These are phyloP conservation scores for Suillus cothurnatus DNA, from an alignment of 768 basidiomycete genomes.

Conservation along the genomic window DNA sequence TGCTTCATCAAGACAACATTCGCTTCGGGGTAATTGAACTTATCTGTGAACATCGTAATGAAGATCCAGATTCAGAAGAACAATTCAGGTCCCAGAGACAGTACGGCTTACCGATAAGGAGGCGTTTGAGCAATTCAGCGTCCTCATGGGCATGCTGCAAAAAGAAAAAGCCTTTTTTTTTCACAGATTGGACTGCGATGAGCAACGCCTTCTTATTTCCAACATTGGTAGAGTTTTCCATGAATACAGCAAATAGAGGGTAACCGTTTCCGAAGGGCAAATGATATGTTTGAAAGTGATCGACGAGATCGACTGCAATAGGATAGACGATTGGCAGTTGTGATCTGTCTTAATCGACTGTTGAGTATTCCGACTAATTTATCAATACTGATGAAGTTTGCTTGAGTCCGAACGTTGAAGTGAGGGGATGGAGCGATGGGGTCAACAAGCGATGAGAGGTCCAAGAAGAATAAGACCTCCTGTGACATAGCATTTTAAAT, in stretches of 20 bases:
- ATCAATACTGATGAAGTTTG: background rate
- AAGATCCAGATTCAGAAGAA: background rate
- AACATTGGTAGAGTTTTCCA: slow-evolving; percentile 2
- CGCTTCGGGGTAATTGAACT: slow-evolving; percentile 39
- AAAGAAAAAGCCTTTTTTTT: background rate
- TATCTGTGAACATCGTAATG: slow-evolving; percentile 25
- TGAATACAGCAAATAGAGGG: background rate
- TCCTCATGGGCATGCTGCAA: slow-evolving; percentile 21
- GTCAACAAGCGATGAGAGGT: background rate
- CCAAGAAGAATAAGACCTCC: background rate
- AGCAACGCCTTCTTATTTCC: slow-evolving; percentile 25
- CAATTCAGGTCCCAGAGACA: background rate
- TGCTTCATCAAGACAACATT: slow-evolving; percentile 51
- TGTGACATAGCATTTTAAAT: background rate
- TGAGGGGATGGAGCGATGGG: background rate
- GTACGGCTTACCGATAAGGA: slow-evolving; percentile 26
- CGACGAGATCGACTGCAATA: background rate
- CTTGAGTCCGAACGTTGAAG: background rate
- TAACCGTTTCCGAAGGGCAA: background rate
- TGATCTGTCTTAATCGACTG: background rate
- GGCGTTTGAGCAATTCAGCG: slow-evolving; percentile 14
- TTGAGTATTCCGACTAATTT: background rate
- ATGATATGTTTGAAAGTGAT: background rate
- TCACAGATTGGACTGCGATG: slow-evolving; percentile 22
- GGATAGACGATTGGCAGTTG: background rate